Evolutionary conservation across 257 asterid genomes (phyloP), one percentile per base, ranked within the genome.

Genomic region (Vinca minor): DNA sequence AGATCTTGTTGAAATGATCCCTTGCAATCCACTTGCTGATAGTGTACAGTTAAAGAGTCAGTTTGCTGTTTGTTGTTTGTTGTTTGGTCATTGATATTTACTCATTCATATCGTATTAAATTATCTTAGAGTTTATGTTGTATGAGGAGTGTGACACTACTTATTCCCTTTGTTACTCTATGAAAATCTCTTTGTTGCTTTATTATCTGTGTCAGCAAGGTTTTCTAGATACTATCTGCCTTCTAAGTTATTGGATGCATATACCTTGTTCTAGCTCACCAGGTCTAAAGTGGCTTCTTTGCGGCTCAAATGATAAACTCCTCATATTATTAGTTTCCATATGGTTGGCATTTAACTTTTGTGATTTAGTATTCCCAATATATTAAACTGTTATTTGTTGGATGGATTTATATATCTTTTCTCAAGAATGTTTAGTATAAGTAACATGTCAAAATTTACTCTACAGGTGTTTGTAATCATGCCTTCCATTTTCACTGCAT

Each of bases 401-500:
- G 11, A 4, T 20, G 0, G 5, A 8, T 12, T n/a, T 26, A 12
- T 5, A 14, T 54, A 44, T 44, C 4, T 29, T 28, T 54, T 54
- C 23, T 28, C 39, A 28, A 6, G 60, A 54, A 54, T 54, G 23
- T 29, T 5, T 10, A 28, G 15, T 28, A 32, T 28, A 20, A 1
- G 20, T 29, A 13, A 54, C 39, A 36, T 47, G 17, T 12, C 32
- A 0, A 12, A 60, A 34, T 48, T 46, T 1, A 29, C 32, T 48
- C 15, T 7, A n/a, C n/a, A n/a, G n/a, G n/a, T n/a, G n/a, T n/a
- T n/a, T n/a, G n/a, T n/a, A n/a, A n/a, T n/a, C n/a, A n/a, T n/a
- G n/a, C n/a, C n/a, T n/a, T 89, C 79, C 96, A 89, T 80, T 89
- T 89, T 78, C 96, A 87, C 56, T 89, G 96, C 89, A 87, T 89